Evolutionary conservation across 2,329 filamentous ascomycete species (phyloP).

Genomic region (Ciborinia camelliae): DNA sequence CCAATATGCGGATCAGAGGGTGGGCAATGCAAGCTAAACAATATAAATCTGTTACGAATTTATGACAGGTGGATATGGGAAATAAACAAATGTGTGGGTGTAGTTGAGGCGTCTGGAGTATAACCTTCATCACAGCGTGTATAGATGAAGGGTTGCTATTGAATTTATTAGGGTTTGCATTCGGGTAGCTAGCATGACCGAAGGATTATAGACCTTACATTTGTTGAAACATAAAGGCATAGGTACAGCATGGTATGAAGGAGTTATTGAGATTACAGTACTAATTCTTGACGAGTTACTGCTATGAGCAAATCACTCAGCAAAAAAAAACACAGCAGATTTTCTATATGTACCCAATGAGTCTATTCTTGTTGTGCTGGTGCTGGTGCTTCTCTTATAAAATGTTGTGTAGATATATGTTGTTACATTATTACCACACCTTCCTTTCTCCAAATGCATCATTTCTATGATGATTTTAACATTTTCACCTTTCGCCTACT

Average conservation of each 20-base stretch:
- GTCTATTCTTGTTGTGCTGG: not conserved
- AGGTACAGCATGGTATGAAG: conserved; percentile 5
- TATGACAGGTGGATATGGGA: conserved; percentile 23
- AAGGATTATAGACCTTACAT: conserved; percentile 7
- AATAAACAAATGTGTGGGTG: conserved; percentile 15
- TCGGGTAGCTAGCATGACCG: conserved; percentile 6
- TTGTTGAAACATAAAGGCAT: conserved; percentile 12
- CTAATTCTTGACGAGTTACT: conserved; percentile 2
- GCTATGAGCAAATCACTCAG: not conserved
- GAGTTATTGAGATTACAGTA: not conserved
- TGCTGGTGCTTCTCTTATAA: not conserved
- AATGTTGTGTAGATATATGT: not conserved
- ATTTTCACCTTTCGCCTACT: not conserved
- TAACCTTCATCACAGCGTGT: not conserved
- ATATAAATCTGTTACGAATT: conserved; percentile 26
- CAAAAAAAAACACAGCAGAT: not conserved
- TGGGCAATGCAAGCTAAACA: conserved; percentile 23
- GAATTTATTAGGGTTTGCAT: conserved; percentile 5
- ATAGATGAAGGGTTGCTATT: conserved; percentile 3
- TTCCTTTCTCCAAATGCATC: not conserved
- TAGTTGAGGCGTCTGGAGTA: conserved; percentile 13
- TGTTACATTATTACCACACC: not conserved
- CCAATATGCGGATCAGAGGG: conserved; percentile 28
- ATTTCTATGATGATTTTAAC: not conserved
- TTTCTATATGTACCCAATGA: not conserved